phyloP scores from a whole-genome alignment of 163 green algal genomes.

The Smithsoniella earleae region DNA sequence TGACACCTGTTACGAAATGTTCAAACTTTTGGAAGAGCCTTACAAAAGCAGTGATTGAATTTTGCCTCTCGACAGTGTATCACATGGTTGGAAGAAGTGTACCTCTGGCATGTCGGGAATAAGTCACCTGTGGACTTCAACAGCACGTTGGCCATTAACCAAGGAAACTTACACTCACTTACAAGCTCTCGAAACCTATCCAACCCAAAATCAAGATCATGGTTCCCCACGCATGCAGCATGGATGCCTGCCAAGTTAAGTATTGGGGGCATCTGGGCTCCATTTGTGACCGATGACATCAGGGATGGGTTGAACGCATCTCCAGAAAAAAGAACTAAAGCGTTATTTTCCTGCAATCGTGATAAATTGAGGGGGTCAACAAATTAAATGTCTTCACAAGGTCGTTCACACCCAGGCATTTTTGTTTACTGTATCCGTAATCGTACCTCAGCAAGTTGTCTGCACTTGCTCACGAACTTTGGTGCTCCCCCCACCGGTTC shows the following conservation, averaged over 20 bases:
- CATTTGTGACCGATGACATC: conserved; percentile 57
- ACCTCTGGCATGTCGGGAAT: conserved; percentile 17
- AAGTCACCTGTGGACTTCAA: conserved; percentile 44
- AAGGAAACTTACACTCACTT: conserved; percentile 57
- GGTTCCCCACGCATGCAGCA: conserved; percentile 61
- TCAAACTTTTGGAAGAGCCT: too few relatives aligned
- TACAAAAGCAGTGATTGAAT: too few relatives aligned
- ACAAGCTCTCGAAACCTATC: conserved; percentile 38
- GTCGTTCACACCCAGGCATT: too few relatives aligned
- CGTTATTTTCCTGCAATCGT: conserved; percentile 33
- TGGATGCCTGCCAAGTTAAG: conserved; percentile 56
- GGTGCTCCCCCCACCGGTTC: conserved; percentile 64
- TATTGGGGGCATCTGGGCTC: conserved; percentile 62
- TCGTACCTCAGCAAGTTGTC: conserved; percentile 1
- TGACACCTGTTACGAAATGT: too few relatives aligned
- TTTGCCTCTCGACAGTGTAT: too few relatives aligned
- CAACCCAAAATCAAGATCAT: conserved; percentile 68
- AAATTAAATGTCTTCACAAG: too few relatives aligned
- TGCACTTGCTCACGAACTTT: conserved; percentile 39
- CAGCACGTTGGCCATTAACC: conserved; percentile 68
- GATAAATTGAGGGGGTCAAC: too few relatives aligned
- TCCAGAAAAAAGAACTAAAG: conserved; percentile 66
- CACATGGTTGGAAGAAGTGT: too few relatives aligned
- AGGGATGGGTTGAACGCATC: conserved; percentile 63
- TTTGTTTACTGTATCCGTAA: not conserved